phyloP scores from a whole-genome alignment of 495 filamentous ascomycete genomes.

The Pseudoneurospora amorphoporcata region DNA sequence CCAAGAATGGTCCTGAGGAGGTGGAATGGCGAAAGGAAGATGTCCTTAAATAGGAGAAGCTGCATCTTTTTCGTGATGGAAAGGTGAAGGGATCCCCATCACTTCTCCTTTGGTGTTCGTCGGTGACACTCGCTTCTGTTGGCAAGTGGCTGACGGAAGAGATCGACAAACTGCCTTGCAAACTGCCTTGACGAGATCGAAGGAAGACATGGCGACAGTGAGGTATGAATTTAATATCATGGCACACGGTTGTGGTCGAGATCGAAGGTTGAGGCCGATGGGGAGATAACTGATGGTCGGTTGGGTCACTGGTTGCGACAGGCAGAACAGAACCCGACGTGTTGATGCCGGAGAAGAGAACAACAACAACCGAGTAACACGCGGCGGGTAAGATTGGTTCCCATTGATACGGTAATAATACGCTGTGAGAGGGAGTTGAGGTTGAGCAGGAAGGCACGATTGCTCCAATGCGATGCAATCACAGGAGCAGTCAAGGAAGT shows the following conservation, averaged over 20 bases:
- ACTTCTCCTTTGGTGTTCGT: not conserved
- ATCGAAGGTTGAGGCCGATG: not conserved
- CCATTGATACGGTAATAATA: not conserved
- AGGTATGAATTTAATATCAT: not conserved
- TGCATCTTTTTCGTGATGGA: not conserved
- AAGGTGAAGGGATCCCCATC: not conserved
- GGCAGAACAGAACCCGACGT: not conserved
- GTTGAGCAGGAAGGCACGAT: not conserved
- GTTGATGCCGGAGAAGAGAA: not conserved
- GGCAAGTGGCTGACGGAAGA: not conserved
- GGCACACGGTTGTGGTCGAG: not conserved
- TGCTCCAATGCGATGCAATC: not conserved
- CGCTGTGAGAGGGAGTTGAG: not conserved
- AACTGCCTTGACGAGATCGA: not conserved
- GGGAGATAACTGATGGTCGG: not conserved
- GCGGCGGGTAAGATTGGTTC: too few relatives aligned
- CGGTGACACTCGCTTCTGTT: not conserved
- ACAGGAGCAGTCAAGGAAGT: not conserved
- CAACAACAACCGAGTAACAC: not conserved
- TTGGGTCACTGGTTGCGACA: not conserved
- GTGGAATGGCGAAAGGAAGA: not conserved
- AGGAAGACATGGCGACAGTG: not conserved
- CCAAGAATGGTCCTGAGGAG: conserved; percentile 1
- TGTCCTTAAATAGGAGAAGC: not conserved
- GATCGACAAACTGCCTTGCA: not conserved